These are phyloP conservation scores for Globisporangium uncinulatum DNA, from an alignment of 352 stramenopile genomes.

Conservation along the genomic window DNA sequence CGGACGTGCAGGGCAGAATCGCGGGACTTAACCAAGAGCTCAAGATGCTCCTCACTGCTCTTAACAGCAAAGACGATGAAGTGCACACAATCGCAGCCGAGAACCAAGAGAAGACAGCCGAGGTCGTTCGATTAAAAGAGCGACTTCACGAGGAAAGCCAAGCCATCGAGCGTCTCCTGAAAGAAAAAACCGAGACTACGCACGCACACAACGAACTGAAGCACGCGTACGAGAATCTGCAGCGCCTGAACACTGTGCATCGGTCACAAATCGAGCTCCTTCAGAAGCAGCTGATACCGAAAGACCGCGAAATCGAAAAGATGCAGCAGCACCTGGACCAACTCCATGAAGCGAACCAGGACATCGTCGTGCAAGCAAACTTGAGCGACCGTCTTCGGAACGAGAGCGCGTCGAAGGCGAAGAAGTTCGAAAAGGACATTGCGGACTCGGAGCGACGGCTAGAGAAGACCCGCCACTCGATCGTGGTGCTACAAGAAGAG, in stretches of 20 bases:
- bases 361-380: conserved; percentile 66
- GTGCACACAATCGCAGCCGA: conserved; percentile 27
- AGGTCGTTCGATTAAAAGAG: conserved; percentile 30
- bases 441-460: conserved; percentile 24
- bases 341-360: conserved; percentile 56
- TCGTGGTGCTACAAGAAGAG: conserved; percentile 61
- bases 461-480: conserved; percentile 44
- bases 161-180: conserved; percentile 18
- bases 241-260: conserved; percentile 65
- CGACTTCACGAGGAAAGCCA: conserved; percentile 31
- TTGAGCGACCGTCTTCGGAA: conserved; percentile 53
- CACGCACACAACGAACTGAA: conserved; percentile 31
- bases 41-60: conserved; percentile 57
- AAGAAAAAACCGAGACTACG: conserved; percentile 37
- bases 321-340: conserved; percentile 60
- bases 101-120: conserved; percentile 17
- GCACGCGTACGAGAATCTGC: conserved; percentile 38
- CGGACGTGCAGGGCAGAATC: conserved; percentile 40
- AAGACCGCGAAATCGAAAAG: conserved; percentile 53
- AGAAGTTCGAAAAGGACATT: conserved; percentile 40
- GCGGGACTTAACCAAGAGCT: conserved; percentile 58
- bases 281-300: conserved; percentile 62
- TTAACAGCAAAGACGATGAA: conserved; percentile 58
- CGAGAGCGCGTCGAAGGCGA: conserved; percentile 33
- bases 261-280: conserved; percentile 68